Conservation (phyloP, 768 basidiomycete genomes). For the Pleurotus giganteus region DNA sequence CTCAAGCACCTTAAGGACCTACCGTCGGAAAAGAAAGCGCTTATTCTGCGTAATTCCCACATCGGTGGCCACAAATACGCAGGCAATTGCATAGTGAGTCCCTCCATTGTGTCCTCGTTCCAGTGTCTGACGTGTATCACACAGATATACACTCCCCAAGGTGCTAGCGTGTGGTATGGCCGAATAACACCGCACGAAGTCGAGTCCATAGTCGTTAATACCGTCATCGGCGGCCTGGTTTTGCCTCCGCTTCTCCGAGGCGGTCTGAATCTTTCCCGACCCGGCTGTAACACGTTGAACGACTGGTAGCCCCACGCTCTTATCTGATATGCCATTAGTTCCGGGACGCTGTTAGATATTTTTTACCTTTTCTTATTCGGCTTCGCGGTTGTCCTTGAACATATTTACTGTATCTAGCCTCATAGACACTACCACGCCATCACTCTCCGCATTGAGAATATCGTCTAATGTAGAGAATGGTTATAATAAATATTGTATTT, state of each 20-base stretch:
- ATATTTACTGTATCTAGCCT: not conserved
- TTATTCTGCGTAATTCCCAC: constrained; percentile 87
- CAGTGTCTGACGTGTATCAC: constrained; percentile 3
- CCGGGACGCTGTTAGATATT: not conserved
- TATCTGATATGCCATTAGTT: not conserved
- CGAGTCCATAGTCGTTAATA: constrained; percentile 81
- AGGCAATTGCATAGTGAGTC: constrained; percentile 84
- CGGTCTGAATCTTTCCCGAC: constrained; percentile 74
- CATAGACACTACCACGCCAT: not conserved
- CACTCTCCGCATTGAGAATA: not conserved
- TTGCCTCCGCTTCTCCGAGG: constrained; percentile 84
- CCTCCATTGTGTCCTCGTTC: constrained; percentile 1
- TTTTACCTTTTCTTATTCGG: not conserved
- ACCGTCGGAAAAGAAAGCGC: constrained; percentile 60
- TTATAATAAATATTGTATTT: constrained; percentile 10
- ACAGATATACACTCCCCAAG: constrained; percentile 85
- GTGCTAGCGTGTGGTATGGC: constrained; percentile 90
- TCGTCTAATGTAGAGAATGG: not conserved
- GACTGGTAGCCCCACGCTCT: constrained; percentile 55
- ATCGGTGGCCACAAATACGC: constrained; percentile 92
- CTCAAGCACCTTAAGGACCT: constrained; percentile 51
- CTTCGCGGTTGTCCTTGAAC: not conserved
- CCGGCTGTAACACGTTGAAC: constrained; percentile 64
- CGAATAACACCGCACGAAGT: constrained; percentile 90
- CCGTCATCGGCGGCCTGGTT: constrained; percentile 81